phyloP scores from a whole-genome alignment of 106 monocot genomes.

The Dioscorea zingiberensis region DNA sequence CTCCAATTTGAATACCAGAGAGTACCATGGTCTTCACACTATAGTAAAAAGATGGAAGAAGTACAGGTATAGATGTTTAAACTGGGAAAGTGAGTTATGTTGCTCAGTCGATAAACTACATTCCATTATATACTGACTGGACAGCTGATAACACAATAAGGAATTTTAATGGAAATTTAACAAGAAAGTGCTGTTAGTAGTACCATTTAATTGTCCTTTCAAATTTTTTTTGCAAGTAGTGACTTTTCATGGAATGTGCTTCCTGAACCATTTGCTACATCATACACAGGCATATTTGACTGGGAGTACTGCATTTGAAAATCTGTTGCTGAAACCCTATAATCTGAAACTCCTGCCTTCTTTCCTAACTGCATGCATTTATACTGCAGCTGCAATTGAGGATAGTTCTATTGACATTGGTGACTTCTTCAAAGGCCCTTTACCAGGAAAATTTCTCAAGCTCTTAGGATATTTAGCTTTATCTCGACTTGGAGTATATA shows the following conservation, averaged over 20 bases:
- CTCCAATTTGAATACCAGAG: no score
- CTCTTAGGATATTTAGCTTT: constrained; percentile 82
- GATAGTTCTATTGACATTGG: constrained; percentile 93
- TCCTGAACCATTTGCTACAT: background rate
- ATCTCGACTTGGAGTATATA: constrained; percentile 86
- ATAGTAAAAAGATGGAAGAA: no score
- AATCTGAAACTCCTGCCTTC: background rate
- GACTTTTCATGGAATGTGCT: no score
- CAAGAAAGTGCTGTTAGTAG: background rate
- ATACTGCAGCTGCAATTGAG: constrained; percentile 84
- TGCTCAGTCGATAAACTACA: no score
- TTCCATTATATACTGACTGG: background rate
- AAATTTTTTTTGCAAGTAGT: no score
- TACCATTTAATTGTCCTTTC: background rate
- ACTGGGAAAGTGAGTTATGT: no score
- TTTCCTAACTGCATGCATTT: background rate
- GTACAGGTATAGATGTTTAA: no score
- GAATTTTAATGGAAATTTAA: background rate
- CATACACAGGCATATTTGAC: background rate
- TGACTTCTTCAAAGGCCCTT: constrained; percentile 95
- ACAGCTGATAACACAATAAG: background rate
- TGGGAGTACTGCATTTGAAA: background rate
- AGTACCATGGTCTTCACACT: no score
- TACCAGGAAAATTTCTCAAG: constrained; percentile 93
- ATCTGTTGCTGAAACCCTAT: background rate